Evolutionary conservation across 139 green algal species (phyloP), one percentile per base, ranked within the genome.

Genomic region (Microglena sp.): DNA sequence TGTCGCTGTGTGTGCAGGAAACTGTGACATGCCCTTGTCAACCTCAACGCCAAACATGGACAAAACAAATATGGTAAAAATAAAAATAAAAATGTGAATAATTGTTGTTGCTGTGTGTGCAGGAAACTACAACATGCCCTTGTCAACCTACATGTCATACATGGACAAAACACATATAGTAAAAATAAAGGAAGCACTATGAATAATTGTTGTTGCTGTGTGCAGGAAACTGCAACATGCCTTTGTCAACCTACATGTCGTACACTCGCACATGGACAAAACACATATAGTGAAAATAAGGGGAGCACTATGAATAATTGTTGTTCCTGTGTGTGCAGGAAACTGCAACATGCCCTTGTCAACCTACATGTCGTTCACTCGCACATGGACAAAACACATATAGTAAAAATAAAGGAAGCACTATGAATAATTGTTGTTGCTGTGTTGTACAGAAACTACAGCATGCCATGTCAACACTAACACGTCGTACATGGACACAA

Each of bases 81-180:
- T n/a, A n/a, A n/a, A n/a, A n/a, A n/a, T n/a, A n/a, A 34, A 53
- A 45, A 31, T 27, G 66, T 40, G 54, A 93, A n/a, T n/a, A n/a
- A n/a, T n/a, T n/a, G n/a, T n/a, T n/a, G n/a, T n/a, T n/a, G n/a
- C n/a, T n/a, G n/a, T n/a, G n/a, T n/a, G n/a, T 46, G 21, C 70
- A 62, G 78, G 78, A 60, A 82, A 82, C 69, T 70, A 74, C 40
- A 56, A 79, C 53, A 87, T 93, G 81, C 61, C 64, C 7, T 87
- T 95, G 60, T 58, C 80, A 3, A 74, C 88, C 8, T 98, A 92
- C 82, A 62, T 82, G 31, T 55, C 55, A 0, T 97, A 85, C n/a
- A n/a, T n/a, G n/a, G n/a, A n/a, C n/a, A n/a, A n/a, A n/a, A n/a
- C n/a, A n/a, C 54, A 34, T 66, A 28, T 40, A 15, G 11, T 50